These are phyloP conservation scores for Curvularia hawaiiensis DNA, from an alignment of 2,329 filamentous ascomycete species.

Conservation along the genomic window DNA sequence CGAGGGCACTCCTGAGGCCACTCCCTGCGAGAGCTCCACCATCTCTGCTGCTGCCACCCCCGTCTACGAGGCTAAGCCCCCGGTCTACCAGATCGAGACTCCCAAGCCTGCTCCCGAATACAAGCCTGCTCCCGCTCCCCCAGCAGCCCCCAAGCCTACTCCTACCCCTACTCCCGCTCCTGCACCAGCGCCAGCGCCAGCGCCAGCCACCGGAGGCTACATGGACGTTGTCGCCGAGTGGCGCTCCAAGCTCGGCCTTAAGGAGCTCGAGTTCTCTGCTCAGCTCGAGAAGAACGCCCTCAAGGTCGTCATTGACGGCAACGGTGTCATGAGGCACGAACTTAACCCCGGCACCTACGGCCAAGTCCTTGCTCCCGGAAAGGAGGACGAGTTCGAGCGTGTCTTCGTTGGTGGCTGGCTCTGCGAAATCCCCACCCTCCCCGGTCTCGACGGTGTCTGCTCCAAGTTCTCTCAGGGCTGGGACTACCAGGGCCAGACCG, in stretches of 20 bases:
- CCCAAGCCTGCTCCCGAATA: conserved; percentile 2
- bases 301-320: conserved; percentile 29
- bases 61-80: conserved; percentile 2
- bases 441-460: conserved; percentile 37
- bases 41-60: not conserved
- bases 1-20: conserved; percentile 18
- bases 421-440: conserved; percentile 38
- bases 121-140: conserved; percentile 1
- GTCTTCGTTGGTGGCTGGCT: conserved; percentile 45
- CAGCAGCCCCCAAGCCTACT: conserved; percentile 11
- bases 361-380: conserved; percentile 39
- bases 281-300: conserved; percentile 36
- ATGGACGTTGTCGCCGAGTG: conserved; percentile 34
- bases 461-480: conserved; percentile 31
- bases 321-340: conserved; percentile 41
- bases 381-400: conserved; percentile 25
- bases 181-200: conserved; percentile 17
- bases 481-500: conserved; percentile 37
- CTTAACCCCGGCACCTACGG: conserved; percentile 37
- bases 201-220: conserved; percentile 25
- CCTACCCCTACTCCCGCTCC: conserved; percentile 16
- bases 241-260: conserved; percentile 37
- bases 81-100: conserved; percentile 6
- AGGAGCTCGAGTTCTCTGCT: conserved; percentile 20
- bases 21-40: not conserved